Evolutionary conservation across 805 yeast species (phyloP).

Genomic region (Wickerhamomyces canadensis): DNA sequence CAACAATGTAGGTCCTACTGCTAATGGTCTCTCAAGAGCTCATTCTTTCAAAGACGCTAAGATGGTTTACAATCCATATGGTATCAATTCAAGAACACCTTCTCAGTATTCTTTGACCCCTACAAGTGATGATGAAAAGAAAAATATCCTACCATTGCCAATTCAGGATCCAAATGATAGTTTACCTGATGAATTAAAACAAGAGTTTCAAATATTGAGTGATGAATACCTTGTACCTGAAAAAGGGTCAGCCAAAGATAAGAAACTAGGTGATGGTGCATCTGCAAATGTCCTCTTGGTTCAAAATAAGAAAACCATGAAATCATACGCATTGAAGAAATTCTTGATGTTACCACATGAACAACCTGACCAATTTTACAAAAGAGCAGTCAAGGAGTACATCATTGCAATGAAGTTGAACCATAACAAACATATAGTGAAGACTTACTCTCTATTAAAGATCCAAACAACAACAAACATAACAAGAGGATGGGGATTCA

Average conservation of each 20-base stretch:
- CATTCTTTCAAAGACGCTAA: slow-evolving; percentile 25
- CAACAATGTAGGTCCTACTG: slow-evolving; percentile 1
- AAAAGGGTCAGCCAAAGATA: slow-evolving; percentile 30
- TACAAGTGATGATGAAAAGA: slow-evolving; percentile 31
- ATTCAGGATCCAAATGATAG: slow-evolving; percentile 60
- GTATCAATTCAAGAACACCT: slow-evolving; percentile 36
- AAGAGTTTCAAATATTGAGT: slow-evolving; percentile 41
- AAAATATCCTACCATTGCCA: slow-evolving; percentile 52
- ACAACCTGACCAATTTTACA: slow-evolving; percentile 57
- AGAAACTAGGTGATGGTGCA: slow-evolving; percentile 67
- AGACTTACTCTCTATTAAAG: slow-evolving; percentile 48
- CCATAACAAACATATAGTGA: slow-evolving; percentile 56
- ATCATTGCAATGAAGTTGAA: slow-evolving; percentile 50
- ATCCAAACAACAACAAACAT: slow-evolving; percentile 50
- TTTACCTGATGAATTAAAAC: slow-evolving; percentile 49
- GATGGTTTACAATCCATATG: slow-evolving; percentile 63
- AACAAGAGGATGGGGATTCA: slow-evolving; percentile 72
- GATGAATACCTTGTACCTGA: slow-evolving; percentile 49
- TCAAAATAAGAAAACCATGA: slow-evolving; percentile 31
- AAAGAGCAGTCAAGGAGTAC: slow-evolving; percentile 58
- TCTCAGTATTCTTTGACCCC: slow-evolving; percentile 18
- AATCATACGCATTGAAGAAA: slow-evolving; percentile 59
- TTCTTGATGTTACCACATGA: slow-evolving; percentile 57
- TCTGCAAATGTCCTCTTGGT: slow-evolving; percentile 58
- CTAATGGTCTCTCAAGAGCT: slow-evolving; percentile 6